A percentile compares a stretch with the other conserved stretches of the same genome.
phyloP scores from a whole-genome alignment of 2,329 filamentous ascomycete genomes.

The Thermoascus crustaceus region DNA sequence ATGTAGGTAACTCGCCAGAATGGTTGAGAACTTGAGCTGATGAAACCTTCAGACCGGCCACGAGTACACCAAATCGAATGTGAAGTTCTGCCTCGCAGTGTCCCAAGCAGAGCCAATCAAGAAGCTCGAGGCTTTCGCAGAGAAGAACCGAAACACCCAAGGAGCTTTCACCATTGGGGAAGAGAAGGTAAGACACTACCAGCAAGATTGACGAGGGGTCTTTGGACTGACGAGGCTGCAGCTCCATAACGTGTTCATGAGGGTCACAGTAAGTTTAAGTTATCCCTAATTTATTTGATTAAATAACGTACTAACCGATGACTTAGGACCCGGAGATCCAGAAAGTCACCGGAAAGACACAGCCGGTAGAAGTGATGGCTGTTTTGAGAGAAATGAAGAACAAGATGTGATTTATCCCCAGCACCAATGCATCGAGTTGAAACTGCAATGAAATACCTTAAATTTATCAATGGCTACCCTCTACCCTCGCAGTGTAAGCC shows the following conservation, averaged over 20 bases:
- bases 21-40: constrained; percentile 5
- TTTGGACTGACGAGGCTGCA: constrained; percentile 26
- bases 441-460: neutral
- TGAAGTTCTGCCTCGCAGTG: constrained; percentile 75
- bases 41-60: constrained; percentile 64
- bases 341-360: constrained; percentile 70
- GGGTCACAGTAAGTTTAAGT: constrained; percentile 56
- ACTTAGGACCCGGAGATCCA: constrained; percentile 71
- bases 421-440: neutral
- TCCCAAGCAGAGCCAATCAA: constrained; percentile 66
- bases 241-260: constrained; percentile 97
- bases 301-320: constrained; percentile 6
- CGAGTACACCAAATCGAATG: constrained; percentile 96
- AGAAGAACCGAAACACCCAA: constrained; percentile 77
- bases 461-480: too few relatives aligned
- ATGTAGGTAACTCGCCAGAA: constrained; percentile 46
- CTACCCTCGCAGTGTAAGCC: too few relatives aligned
- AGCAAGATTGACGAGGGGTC: constrained; percentile 3
- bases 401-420: constrained; percentile 24
- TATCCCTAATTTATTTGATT: neutral
- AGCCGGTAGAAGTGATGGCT: constrained; percentile 76
- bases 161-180: constrained; percentile 95
- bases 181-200: constrained; percentile 62
- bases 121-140: constrained; percentile 67
- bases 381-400: constrained; percentile 82